Evolutionary conservation across 2,329 filamentous ascomycete genomes (phyloP), one percentile per base, ranked within the genome.

Genomic region (Camillea tinctor): DNA sequence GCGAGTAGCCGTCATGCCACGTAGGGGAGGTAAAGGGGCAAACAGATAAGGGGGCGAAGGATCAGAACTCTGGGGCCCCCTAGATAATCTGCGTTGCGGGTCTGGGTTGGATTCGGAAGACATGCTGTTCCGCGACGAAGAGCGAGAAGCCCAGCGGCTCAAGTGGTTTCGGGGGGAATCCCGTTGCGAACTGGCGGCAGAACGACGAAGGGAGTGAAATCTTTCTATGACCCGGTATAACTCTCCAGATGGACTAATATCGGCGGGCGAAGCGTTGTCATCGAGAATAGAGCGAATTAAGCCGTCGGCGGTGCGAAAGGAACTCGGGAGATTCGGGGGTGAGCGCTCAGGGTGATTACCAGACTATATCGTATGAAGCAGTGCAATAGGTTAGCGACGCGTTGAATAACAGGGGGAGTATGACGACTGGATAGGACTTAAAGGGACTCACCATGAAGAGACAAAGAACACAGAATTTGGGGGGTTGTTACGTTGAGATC

Each of bases 221-320:
- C 75, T 72, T 63, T 77, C 77, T 75, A 80, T 75, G 55, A 75
- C 74, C 65, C 76, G 71, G 62, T 74, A 77, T 54, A 80, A 66
- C 69, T 80, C 77, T 64, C 77, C 76, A 23, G 77, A 80, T 20
- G 76, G 74, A 54, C 74, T 78, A 51, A 78, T 74, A 50, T 77
- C 69, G 58, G 71, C 66, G 62, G 73, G 68, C 17, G 73, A 62
- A 58, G 74, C 67, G 63, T 74, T 68, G 61, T 74, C 73, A 68
- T 79, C 73, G 67, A 78, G 73, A 57, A 77, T 76, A 57, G 73
- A 75, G 55, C 72, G 73, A 22, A 79, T 69, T 61, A 71, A 71
- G 59, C 72, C 71, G 66, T 73, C 65, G 62, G 72, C 70, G 19
- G 69, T 68, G 56, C 64, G 67, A 63, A 68, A 74, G 54, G 65